These are phyloP conservation scores for Mortierella sp. DNA, from an alignment of 371 early-diverging fungal species.

Conservation along the genomic window DNA sequence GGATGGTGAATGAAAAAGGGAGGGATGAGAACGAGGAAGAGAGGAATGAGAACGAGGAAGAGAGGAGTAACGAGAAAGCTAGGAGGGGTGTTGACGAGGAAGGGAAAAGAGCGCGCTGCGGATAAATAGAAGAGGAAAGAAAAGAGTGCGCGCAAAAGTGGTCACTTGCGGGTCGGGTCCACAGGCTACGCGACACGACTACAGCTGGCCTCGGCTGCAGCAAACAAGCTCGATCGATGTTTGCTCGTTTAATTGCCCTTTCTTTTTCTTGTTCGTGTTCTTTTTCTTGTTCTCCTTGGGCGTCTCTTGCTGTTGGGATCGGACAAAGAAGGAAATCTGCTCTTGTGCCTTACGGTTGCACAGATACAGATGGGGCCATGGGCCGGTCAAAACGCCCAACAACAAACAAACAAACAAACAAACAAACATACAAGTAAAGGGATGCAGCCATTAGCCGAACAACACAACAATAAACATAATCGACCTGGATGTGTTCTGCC, in stretches of 20 bases:
- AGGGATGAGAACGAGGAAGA: not conserved
- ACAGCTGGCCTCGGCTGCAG: too few relatives aligned
- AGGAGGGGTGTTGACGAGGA: not conserved
- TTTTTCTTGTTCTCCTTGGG: too few relatives aligned
- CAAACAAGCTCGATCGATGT: too few relatives aligned
- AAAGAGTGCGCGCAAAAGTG: not conserved
- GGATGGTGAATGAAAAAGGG: not conserved
- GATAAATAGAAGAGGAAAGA: not conserved
- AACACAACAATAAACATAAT: not conserved
- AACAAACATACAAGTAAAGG: not conserved
- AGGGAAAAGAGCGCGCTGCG: conserved; percentile 2
- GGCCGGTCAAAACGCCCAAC: not conserved
- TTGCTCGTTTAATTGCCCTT: too few relatives aligned
- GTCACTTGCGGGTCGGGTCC: conserved; percentile 6
- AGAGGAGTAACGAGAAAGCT: not conserved
- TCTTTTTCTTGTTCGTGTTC: not conserved
- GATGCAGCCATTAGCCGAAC: not conserved
- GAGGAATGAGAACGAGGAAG: not conserved
- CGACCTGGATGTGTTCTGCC: not conserved
- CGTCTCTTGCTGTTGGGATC: not conserved
- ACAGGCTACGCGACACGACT: not conserved
- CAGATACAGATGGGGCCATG: not conserved
- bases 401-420: not conserved
- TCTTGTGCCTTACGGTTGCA: not conserved
- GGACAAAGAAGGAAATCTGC: not conserved